Percentiles rank a stretch among this genome's conserved stretches.
Conservation (phyloP, 768 basidiomycete species). For the Omphalotus guepiniiformis region DNA sequence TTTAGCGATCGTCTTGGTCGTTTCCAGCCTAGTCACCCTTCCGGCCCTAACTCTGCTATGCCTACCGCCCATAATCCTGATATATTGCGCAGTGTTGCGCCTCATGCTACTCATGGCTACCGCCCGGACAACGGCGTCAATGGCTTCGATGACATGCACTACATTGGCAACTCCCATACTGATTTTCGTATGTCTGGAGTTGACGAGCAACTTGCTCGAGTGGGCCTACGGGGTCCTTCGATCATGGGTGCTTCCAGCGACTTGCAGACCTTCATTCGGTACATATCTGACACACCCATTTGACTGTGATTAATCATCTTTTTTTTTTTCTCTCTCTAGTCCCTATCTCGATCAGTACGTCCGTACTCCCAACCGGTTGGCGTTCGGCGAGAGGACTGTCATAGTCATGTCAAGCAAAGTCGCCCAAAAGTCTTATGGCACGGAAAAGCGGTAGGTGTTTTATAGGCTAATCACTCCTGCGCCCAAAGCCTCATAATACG, state of each 20-base stretch:
- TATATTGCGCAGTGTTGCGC: constrained; percentile 63
- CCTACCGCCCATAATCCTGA: constrained; percentile 46
- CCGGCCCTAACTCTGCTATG: constrained; percentile 43
- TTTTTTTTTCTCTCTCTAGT: constrained; percentile 31
- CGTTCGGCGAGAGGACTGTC: constrained; percentile 89
- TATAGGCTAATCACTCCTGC: background rate
- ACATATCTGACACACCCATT: constrained; percentile 17
- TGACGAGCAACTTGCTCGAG: constrained; percentile 56
- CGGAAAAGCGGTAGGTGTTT: constrained; percentile 75
- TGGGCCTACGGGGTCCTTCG: constrained; percentile 57
- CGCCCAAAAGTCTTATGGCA: constrained; percentile 96
- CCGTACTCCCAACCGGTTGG: constrained; percentile 77
- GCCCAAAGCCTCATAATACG: background rate
- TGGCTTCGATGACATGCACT: constrained; percentile 58
- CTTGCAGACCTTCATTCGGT: constrained; percentile 80
- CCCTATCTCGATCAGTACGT: constrained; percentile 86
- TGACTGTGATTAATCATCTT: constrained; percentile 9
- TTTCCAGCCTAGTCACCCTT: constrained; percentile 40
- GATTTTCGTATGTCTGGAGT: constrained; percentile 64
- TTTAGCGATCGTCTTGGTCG: constrained; percentile 57
- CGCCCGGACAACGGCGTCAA: constrained; percentile 45
- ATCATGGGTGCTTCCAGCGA: constrained; percentile 64
- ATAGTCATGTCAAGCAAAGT: constrained; percentile 98
- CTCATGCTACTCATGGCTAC: constrained; percentile 65
- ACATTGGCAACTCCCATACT: constrained; percentile 46